Conservation (phyloP, 2,329 filamentous ascomycete genomes). For the Fusarium xyrophilum region DNA sequence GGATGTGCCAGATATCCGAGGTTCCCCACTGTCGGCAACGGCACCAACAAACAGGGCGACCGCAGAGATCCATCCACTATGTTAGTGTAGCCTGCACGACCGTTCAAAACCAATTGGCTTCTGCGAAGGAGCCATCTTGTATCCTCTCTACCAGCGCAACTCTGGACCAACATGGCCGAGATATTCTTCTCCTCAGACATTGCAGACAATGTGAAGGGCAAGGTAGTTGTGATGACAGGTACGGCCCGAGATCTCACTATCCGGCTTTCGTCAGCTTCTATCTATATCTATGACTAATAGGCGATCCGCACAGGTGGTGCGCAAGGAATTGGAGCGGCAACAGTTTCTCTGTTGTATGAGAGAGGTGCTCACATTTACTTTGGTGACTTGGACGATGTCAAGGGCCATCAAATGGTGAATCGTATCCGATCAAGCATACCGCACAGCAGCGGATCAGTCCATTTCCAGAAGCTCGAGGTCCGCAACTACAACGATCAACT, state of each 20-base stretch:
- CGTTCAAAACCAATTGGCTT: not conserved
- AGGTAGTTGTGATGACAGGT: constrained; percentile 2
- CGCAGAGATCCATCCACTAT: accelerated
- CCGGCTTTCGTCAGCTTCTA: accelerated
- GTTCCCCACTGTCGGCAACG: not conserved
- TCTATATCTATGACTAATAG: accelerated
- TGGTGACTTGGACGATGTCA: not conserved
- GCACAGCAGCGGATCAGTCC: not conserved
- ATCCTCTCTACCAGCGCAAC: accelerated
- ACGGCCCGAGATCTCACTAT: accelerated
- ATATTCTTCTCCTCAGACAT: not conserved
- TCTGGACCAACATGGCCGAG: not conserved
- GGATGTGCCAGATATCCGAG: not conserved
- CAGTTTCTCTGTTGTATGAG: not conserved
- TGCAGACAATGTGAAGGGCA: not conserved
- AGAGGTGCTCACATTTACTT: constrained; percentile 1
- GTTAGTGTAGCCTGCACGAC: accelerated
- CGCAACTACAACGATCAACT: not conserved
- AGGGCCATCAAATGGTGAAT: not conserved
- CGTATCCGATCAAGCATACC: not conserved
- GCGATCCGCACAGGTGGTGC: not conserved
- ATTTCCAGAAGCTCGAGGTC: not conserved
- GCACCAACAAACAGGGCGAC: not conserved
- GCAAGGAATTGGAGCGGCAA: not conserved
- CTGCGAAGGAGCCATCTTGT: accelerated